Evolutionary conservation across 345 rosid genomes (phyloP), one percentile per base, ranked within the genome.

Genomic region (Capsella bursapastoris): DNA sequence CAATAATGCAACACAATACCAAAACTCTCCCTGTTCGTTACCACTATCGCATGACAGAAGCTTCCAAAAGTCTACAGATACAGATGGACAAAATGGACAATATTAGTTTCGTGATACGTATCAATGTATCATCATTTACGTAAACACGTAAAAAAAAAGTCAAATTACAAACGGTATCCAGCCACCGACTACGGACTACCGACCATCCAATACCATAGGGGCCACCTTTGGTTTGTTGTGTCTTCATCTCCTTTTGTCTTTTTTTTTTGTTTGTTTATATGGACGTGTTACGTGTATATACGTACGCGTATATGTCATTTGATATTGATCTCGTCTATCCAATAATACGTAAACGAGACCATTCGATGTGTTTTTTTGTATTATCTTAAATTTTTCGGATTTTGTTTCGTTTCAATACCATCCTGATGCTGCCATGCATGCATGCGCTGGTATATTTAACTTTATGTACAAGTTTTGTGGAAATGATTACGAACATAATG

Each of bases 111-210:
- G 55, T 7, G 34, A 31, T 45, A 72, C 63, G 77, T 64, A 47
- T 43, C 37, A 34, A 22, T 22, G 25, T 1, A 22, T 22, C 56
- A 35, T 29, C 64, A 44, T 57, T 72, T 55, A 53, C 70, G 32
- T 53, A 44, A 43, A 60, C 65, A 60, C 15, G 38, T 14, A 53
- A 1, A 34, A 53, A 1, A 34, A 64, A 72, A 72, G 70, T 72
- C 77, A 53, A 53, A 72, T 53, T 64, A 27, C 13, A 22, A 72
- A 72, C 76, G 47, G 64, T 72, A 52, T 53, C 62, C 47, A 37
- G 70, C 70, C 57, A 72, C 76, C 76, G 70, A 72, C 76, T 52
- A 48, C 27, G 12, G 41, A 38, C 5, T 50, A 71, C 75, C 62
- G 76, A 22, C 25, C 25, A 22, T 22, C 25, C 37, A 6, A 34